A percentile compares a stretch with the other conserved stretches of the same genome.
Conservation (phyloP, 179 eudicot genomes). For the Monotropa hypopitys region DNA sequence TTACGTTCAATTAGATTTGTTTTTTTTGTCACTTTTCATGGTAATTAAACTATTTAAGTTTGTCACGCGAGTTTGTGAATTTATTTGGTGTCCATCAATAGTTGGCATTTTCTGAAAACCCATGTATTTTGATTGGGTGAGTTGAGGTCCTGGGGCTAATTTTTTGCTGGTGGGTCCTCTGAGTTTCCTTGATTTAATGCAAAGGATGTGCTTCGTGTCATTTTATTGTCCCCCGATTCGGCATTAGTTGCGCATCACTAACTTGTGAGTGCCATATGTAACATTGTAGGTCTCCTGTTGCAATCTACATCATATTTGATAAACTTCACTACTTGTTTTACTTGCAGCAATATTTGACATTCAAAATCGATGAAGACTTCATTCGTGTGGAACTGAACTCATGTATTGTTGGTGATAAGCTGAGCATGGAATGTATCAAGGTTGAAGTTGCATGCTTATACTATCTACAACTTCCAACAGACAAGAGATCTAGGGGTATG, state of each 20-base stretch:
- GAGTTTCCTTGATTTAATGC: neutral
- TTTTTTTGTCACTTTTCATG: neutral
- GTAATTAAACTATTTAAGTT: neutral
- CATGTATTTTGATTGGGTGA: neutral
- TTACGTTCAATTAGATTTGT: neutral
- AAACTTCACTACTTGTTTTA: neutral
- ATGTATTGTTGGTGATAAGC: conserved; percentile 34
- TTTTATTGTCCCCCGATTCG: neutral
- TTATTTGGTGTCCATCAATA: neutral
- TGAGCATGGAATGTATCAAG: conserved; percentile 48
- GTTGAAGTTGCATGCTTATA: conserved; percentile 76
- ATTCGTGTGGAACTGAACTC: conserved; percentile 32
- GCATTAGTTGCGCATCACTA: neutral
- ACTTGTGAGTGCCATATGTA: neutral
- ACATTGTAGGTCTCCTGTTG: neutral
- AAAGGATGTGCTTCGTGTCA: neutral
- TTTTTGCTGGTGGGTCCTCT: neutral
- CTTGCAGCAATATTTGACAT: conserved; percentile 39
- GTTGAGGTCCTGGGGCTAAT: neutral
- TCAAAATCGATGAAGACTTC: conserved; percentile 49
- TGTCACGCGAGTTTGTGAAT: neutral
- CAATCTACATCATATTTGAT: neutral
- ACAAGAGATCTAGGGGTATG: conserved; percentile 62
- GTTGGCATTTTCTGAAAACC: neutral
- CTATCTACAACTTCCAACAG: conserved; percentile 53